Evolutionary conservation across 23 red algal species (phyloP).

Genomic region (Pyropia haitanensis): DNA sequence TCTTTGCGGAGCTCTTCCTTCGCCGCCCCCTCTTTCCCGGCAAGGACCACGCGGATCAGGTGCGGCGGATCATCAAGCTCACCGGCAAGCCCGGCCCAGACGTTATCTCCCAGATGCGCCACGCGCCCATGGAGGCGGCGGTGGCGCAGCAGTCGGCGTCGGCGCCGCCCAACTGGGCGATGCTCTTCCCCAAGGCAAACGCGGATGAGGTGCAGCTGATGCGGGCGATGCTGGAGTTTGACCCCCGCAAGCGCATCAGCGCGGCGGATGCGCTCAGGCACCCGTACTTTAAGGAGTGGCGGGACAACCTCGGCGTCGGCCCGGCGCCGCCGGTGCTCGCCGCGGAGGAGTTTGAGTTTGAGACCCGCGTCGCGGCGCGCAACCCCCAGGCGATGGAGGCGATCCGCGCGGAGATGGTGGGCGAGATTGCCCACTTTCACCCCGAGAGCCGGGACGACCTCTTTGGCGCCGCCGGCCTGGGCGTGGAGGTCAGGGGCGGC

Average conservation of each 20-base stretch:
- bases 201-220: slow-evolving; percentile 52
- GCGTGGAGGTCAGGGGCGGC: too few relatives aligned
- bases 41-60: slow-evolving; percentile 52
- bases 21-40: slow-evolving; percentile 73
- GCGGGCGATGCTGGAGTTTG: slow-evolving; percentile 85
- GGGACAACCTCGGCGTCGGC: slow-evolving; percentile 67
- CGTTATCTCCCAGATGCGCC: slow-evolving; percentile 45
- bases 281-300: slow-evolving; percentile 84
- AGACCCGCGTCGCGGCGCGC: slow-evolving; percentile 36
- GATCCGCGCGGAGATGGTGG: slow-evolving; percentile 63
- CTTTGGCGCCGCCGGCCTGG: slow-evolving; percentile 3
- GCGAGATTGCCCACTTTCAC: slow-evolving; percentile 90
- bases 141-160: slow-evolving; percentile 49
- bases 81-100: slow-evolving; percentile 56
- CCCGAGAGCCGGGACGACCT: slow-evolving; percentile 75
- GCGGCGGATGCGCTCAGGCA: slow-evolving; percentile 72
- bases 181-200: slow-evolving; percentile 1
- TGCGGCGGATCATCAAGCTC: slow-evolving; percentile 69
- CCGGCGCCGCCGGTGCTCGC: slow-evolving; percentile 22
- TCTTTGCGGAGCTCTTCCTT: slow-evolving; percentile 90
- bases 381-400: slow-evolving; percentile 36
- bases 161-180: slow-evolving; percentile 7
- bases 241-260: slow-evolving; percentile 71
- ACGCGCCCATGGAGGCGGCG: slow-evolving; percentile 27
- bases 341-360: slow-evolving; percentile 95